These are phyloP conservation scores for Ceratocystis eucalypticola DNA, from an alignment of 2,329 filamentous ascomycete genomes.

Conservation along the genomic window DNA sequence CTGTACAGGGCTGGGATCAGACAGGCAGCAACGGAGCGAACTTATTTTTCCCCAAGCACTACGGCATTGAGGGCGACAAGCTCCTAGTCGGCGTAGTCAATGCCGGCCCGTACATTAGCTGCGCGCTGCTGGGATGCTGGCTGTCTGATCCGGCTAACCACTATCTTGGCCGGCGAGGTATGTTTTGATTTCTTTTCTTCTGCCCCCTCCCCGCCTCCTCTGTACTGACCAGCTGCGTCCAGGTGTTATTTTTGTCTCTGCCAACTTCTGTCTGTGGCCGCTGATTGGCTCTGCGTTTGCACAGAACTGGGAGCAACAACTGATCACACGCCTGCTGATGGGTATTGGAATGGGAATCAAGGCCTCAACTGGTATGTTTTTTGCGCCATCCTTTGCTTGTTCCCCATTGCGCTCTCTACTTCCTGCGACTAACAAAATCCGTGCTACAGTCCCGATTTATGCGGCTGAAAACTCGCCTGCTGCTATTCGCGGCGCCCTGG, in stretches of 20 bases:
- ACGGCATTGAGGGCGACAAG: constrained; percentile 31
- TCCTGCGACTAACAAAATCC: background rate
- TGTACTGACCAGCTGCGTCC: constrained; percentile 26
- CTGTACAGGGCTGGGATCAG: constrained; percentile 50
- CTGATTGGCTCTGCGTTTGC: constrained; percentile 47
- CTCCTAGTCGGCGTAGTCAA: constrained; percentile 29
- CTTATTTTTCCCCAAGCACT: constrained; percentile 39
- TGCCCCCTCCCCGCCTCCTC: background rate
- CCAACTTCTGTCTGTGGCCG: constrained; percentile 47
- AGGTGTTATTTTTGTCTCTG: constrained; percentile 48
- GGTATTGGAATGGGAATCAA: constrained; percentile 48
- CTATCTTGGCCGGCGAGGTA: constrained; percentile 46
- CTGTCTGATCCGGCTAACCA: constrained; percentile 46
- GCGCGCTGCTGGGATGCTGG: constrained; percentile 37
- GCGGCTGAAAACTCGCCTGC: constrained; percentile 40
- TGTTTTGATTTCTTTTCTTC: background rate
- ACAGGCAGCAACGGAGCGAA: constrained; percentile 50
- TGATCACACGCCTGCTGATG: constrained; percentile 35
- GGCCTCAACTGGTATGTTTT: constrained; percentile 27
- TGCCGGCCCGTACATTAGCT: constrained; percentile 34
- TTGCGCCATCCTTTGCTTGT: background rate
- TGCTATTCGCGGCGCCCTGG: constrained; percentile 39
- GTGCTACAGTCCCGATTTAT: constrained; percentile 34
- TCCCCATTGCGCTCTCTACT: background rate
- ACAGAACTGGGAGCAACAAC: constrained; percentile 45